Evolutionary conservation across 441 rosid genomes (phyloP).

Genomic region (Croton setiger): DNA sequence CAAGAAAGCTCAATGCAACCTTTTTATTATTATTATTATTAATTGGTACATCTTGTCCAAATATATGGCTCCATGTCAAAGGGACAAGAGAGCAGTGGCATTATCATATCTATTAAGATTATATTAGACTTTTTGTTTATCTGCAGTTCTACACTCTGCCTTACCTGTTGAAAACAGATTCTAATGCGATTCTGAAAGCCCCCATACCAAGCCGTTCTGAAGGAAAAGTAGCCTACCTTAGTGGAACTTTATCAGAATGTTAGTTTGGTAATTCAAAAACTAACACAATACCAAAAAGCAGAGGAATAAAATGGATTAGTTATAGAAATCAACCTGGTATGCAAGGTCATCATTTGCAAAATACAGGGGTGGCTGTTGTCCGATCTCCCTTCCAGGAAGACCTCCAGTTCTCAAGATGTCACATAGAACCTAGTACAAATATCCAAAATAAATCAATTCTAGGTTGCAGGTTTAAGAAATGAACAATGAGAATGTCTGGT

Average conservation of each 20-base stretch:
- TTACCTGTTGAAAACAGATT: conserved; percentile 74
- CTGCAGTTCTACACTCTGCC: conserved; percentile 1
- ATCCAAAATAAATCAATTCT: conserved; percentile 9
- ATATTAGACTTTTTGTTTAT: background rate
- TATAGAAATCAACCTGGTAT: conserved; percentile 50
- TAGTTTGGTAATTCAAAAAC: conserved; percentile 13
- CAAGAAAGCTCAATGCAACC: conserved; percentile 9
- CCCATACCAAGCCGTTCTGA: conserved; percentile 88
- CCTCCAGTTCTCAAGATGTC: conserved; percentile 86
- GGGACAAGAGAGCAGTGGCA: too few species aligned
- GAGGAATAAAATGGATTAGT: background rate
- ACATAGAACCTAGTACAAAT: conserved; percentile 60
- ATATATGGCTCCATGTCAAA: too few species aligned
- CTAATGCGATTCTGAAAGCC: conserved; percentile 81
- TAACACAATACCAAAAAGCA: background rate
- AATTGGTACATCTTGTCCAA: too few species aligned
- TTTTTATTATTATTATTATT: too few species aligned
- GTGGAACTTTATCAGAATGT: conserved; percentile 36
- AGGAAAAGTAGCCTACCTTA: conserved; percentile 72
- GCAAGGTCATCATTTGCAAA: conserved; percentile 86
- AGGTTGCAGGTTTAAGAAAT: background rate
- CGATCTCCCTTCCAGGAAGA: conserved; percentile 65
- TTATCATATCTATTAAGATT: background rate
- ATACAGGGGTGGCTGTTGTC: conserved; percentile 60
- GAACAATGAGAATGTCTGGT: background rate